phyloP scores from a whole-genome alignment of 306 rosid genomes.

The Prosopis cineraria region DNA sequence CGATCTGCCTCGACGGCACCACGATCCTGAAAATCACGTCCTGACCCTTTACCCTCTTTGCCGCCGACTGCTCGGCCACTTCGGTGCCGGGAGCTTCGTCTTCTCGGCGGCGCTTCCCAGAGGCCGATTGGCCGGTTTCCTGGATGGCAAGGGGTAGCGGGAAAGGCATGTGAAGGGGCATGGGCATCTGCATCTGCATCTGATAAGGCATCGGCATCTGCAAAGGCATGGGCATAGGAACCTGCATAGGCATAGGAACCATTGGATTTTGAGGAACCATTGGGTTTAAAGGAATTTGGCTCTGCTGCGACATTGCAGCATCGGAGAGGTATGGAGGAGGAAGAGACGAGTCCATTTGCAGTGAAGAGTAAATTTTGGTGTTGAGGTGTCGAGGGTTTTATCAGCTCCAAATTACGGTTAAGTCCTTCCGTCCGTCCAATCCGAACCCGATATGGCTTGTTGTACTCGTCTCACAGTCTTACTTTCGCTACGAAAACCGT shows the following conservation, averaged over 20 bases:
- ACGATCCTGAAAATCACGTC: constrained; percentile 85
- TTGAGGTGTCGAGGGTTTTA: constrained; percentile 14
- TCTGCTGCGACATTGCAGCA: constrained; percentile 52
- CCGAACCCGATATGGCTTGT: too few relatives aligned
- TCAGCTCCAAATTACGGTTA: background rate
- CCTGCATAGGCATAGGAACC: constrained; percentile 34
- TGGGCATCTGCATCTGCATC: constrained; percentile 36
- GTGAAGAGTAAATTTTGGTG: background rate
- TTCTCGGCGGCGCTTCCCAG: constrained; percentile 80
- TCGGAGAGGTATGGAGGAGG: background rate
- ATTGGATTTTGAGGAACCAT: constrained; percentile 27
- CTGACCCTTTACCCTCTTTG: constrained; percentile 67
- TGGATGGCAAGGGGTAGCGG: constrained; percentile 37
- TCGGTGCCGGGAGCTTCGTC: constrained; percentile 47
- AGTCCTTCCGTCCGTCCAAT: background rate
- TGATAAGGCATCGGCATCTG: constrained; percentile 38
- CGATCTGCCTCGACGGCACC: constrained; percentile 91
- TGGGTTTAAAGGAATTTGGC: constrained; percentile 46
- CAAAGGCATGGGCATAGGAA: constrained; percentile 34
- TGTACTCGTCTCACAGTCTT: background rate
- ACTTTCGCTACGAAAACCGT: too few relatives aligned
- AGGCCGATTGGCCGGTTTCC: constrained; percentile 34
- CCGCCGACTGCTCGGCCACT: constrained; percentile 42
- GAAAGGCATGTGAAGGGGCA: constrained; percentile 42
- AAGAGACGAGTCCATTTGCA: background rate